phyloP scores from a whole-genome alignment of 2,329 filamentous ascomycete species.

The Lachnellula subtilissima region DNA sequence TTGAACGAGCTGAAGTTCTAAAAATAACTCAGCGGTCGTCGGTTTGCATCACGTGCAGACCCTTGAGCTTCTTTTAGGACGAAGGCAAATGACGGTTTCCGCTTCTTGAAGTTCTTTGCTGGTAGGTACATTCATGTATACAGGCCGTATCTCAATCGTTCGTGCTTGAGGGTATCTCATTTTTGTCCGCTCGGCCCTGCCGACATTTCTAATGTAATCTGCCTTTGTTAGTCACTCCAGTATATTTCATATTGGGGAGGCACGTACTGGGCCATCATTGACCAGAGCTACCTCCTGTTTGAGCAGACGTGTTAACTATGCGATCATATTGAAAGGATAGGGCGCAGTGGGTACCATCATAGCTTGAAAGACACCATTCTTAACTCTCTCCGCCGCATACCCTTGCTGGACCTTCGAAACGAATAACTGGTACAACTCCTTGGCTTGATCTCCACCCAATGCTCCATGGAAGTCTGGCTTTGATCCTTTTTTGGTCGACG shows the following conservation, averaged over 20 bases:
- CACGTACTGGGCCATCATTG: slow-evolving; percentile 71
- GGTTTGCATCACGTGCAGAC: too few species aligned
- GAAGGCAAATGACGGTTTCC: too few species aligned
- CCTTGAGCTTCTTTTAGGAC: too few species aligned
- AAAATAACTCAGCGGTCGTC: too few species aligned
- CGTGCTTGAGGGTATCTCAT: not conserved
- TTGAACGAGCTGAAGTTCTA: too few species aligned
- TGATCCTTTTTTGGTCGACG: slow-evolving; percentile 89
- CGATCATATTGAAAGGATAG: not conserved
- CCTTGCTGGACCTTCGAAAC: slow-evolving; percentile 67
- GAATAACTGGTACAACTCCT: slow-evolving; percentile 78
- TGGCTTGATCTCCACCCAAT: slow-evolving; percentile 71
- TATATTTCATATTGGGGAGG: not conserved
- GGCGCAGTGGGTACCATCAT: slow-evolving; percentile 63
- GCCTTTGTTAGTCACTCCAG: slow-evolving; percentile 1
- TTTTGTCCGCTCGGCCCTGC: slow-evolving; percentile 21
- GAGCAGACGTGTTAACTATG: not conserved
- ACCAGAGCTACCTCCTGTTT: slow-evolving; percentile 71
- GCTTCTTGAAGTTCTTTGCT: too few species aligned
- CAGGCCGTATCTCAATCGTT: not conserved
- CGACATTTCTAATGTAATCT: slow-evolving; percentile 31
- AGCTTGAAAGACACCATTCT: slow-evolving; percentile 94
- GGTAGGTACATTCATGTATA: too few species aligned
- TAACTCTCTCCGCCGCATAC: slow-evolving; percentile 71
- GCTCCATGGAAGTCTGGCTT: slow-evolving; percentile 95